phyloP scores from a whole-genome alignment of 768 basidiomycete genomes.

The Crucibulum laeve region DNA sequence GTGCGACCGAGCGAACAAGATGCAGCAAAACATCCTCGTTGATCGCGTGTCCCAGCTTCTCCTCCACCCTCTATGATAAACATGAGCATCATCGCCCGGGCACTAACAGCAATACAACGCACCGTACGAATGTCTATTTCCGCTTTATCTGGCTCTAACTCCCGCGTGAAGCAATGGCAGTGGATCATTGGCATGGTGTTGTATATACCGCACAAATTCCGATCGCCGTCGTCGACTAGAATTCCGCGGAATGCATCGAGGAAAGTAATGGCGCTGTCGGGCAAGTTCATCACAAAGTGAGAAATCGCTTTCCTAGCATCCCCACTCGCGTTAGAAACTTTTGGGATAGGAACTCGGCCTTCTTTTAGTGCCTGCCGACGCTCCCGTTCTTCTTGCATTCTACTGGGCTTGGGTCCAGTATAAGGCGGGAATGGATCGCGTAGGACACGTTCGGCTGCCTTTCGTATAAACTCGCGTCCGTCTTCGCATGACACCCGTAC shows the following conservation, averaged over 20 bases:
- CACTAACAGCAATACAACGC: conserved; percentile 19
- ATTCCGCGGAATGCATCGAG: conserved; percentile 85
- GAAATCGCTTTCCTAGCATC: conserved; percentile 51
- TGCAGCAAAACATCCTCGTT: conserved; percentile 51
- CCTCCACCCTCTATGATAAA: conserved; percentile 61
- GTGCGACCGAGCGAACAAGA: conserved; percentile 89
- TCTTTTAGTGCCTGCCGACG: conserved; percentile 29
- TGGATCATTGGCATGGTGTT: conserved; percentile 85
- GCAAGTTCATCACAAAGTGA: conserved; percentile 98
- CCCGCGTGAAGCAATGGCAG: conserved; percentile 94
- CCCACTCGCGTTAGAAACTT: conserved; percentile 7
- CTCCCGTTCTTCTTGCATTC: conserved; percentile 34
- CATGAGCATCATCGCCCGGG: conserved; percentile 11
- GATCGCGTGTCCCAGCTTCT: conserved; percentile 53
- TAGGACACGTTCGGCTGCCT: conserved; percentile 46
- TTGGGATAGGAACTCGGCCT: conserved; percentile 11
- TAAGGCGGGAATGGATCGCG: conserved; percentile 65
- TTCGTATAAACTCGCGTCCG: conserved; percentile 80
- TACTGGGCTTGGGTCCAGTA: conserved; percentile 44
- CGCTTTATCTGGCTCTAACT: conserved; percentile 63
- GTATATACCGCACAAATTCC: conserved; percentile 42
- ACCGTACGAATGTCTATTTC: conserved; percentile 80
- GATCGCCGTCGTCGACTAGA: conserved; percentile 30
- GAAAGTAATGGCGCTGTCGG: conserved; percentile 87
- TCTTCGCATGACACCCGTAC: conserved; percentile 79